Percentiles rank a stretch among this genome's conserved stretches.
phyloP scores from a whole-genome alignment of 2,329 filamentous ascomycete genomes.

The Escovopsis sp. region DNA sequence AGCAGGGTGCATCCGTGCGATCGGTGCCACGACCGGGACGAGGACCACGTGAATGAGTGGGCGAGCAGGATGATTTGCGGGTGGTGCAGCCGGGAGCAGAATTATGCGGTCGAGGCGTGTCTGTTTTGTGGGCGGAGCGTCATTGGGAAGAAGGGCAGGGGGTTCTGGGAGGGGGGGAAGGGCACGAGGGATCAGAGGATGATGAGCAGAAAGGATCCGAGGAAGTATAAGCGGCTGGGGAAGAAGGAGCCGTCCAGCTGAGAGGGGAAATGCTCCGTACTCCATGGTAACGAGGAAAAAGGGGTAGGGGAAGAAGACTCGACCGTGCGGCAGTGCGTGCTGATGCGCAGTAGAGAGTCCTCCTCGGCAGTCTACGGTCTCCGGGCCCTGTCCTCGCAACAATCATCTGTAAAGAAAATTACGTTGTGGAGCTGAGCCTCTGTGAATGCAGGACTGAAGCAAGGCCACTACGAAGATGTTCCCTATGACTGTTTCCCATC shows the following conservation, averaged over 20 bases:
- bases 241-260: constrained; percentile 4
- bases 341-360: no score
- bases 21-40: constrained; percentile 57
- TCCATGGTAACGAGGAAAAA: no score
- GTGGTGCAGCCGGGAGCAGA: constrained; percentile 66
- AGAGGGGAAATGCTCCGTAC: no score
- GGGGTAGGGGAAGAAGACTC: no score
- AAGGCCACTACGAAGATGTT: no score
- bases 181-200: constrained; percentile 55
- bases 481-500: no score
- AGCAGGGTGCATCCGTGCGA: constrained; percentile 44
- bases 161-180: constrained; percentile 81
- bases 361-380: no score
- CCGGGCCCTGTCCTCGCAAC: no score
- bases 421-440: no score
- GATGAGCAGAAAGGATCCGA: constrained; percentile 64
- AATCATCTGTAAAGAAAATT: no score
- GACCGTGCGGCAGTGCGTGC: no score
- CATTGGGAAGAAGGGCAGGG: constrained; percentile 46
- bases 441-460: no score
- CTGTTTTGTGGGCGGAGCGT: constrained; percentile 55
- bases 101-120: constrained; percentile 63
- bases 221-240: constrained; percentile 52
- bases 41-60: constrained; percentile 64
- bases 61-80: constrained; percentile 75